Evolutionary conservation across 495 filamentous ascomycete genomes (phyloP).

Genomic region (Podospora comata): DNA sequence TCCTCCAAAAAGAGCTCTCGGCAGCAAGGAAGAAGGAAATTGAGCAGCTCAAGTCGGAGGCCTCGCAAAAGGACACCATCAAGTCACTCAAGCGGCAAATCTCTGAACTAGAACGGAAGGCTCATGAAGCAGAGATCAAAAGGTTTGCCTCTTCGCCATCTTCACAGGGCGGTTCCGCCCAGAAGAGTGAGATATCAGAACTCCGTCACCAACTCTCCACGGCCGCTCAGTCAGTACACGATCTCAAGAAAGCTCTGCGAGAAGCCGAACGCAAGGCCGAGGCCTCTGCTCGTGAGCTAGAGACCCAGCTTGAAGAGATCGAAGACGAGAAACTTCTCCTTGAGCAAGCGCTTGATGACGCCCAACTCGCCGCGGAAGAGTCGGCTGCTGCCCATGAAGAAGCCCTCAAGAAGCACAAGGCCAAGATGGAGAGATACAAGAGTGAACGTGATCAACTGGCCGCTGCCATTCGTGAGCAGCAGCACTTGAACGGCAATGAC

Average conservation of each 20-base stretch:
- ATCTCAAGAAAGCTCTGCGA: conserved; percentile 48
- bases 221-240: conserved; percentile 57
- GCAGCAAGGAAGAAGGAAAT: conserved; percentile 62
- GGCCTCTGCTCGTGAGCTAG: conserved; percentile 76
- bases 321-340: conserved; percentile 88
- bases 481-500: conserved; percentile 30
- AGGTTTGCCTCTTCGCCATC: conserved; percentile 35
- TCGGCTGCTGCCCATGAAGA: conserved; percentile 81
- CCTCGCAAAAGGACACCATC: conserved; percentile 54
- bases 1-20: conserved; percentile 58
- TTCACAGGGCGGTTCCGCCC: conserved; percentile 44
- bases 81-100: conserved; percentile 49
- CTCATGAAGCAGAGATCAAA: conserved; percentile 43
- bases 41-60: conserved; percentile 60
- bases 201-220: conserved; percentile 61
- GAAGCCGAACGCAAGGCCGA: conserved; percentile 69
- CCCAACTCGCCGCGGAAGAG: conserved; percentile 68
- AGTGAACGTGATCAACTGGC: conserved; percentile 36
- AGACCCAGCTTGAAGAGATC: conserved; percentile 78
- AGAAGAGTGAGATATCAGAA: conserved; percentile 60
- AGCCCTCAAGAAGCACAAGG: conserved; percentile 55
- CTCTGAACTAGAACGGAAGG: conserved; percentile 46
- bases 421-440: conserved; percentile 48
- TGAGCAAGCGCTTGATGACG: conserved; percentile 74
- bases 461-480: conserved; percentile 29